These are phyloP conservation scores for Penicillium daleae DNA, from an alignment of 495 filamentous ascomycete species.

Conservation along the genomic window DNA sequence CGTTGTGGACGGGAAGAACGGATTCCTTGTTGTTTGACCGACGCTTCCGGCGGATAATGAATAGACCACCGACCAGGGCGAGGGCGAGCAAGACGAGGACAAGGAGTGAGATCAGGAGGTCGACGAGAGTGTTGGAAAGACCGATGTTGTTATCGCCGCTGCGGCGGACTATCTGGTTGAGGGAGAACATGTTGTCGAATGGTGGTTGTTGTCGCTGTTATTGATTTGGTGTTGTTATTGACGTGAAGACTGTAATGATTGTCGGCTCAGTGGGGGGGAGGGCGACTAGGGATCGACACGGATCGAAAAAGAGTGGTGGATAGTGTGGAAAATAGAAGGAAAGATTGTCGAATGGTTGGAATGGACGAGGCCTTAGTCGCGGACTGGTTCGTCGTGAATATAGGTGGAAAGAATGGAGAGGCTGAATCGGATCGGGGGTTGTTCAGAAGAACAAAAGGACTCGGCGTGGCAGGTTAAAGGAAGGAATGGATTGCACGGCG, in stretches of 20 bases:
- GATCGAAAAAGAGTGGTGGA: slow-evolving; percentile 28
- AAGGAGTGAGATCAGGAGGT: slow-evolving; percentile 78
- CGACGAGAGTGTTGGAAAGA: slow-evolving; percentile 61
- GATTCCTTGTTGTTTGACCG: slow-evolving; percentile 43
- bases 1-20: slow-evolving; percentile 63
- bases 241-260: slow-evolving; percentile 10
- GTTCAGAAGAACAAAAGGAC: neutral
- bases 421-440: neutral
- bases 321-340: slow-evolving; percentile 23
- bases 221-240: slow-evolving; percentile 26
- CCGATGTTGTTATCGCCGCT: slow-evolving; percentile 49
- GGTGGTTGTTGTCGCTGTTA: neutral
- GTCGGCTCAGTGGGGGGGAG: slow-evolving; percentile 3
- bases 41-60: slow-evolving; percentile 71
- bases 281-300: slow-evolving; percentile 25
- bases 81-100: slow-evolving; percentile 73
- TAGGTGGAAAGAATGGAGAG: slow-evolving; percentile 10
- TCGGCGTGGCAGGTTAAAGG: slow-evolving; percentile 10
- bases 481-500: slow-evolving; percentile 60
- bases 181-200: slow-evolving; percentile 46
- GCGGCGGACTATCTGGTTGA: slow-evolving; percentile 51
- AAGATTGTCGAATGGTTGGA: slow-evolving; percentile 18
- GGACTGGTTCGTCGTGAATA: slow-evolving; percentile 11
- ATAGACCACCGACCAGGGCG: slow-evolving; percentile 64
- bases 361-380: slow-evolving; percentile 13